A percentile compares a stretch with the other conserved stretches of the same genome.
Conservation (phyloP, 257 asterid genomes). For the Perilla frutescens region DNA sequence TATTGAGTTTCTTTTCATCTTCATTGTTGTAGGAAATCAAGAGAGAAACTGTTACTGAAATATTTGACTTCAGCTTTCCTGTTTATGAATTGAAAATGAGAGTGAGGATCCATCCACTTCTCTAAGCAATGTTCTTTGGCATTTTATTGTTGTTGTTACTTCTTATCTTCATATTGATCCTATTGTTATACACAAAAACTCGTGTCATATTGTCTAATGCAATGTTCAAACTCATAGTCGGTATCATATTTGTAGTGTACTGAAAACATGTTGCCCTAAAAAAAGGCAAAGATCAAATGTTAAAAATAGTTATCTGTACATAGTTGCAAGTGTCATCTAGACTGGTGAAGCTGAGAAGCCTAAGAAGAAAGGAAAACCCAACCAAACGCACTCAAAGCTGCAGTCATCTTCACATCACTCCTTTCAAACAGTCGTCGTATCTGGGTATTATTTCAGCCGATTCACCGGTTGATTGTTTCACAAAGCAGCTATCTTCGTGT, state of each 20-base stretch:
- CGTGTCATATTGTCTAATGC: too few relatives aligned
- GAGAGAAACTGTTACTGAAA: conserved; percentile 21
- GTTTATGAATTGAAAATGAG: too few relatives aligned
- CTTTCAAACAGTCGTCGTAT: too few relatives aligned
- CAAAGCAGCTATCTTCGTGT: neutral
- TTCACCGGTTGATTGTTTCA: too few relatives aligned
- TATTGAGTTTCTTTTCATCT: neutral
- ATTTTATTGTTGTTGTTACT: neutral
- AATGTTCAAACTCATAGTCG: too few relatives aligned
- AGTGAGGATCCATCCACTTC: too few relatives aligned
- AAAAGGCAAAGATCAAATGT: conserved; percentile 7
- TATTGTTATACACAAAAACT: too few relatives aligned
- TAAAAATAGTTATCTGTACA: conserved; percentile 29
- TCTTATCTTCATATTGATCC: neutral
- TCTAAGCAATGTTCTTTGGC: neutral
- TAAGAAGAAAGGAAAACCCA: neutral
- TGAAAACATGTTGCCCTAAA: neutral
- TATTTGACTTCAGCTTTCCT: neutral
- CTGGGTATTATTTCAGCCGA: too few relatives aligned
- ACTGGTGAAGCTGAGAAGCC: neutral
- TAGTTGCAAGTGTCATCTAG: conserved; percentile 30
- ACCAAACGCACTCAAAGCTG: conserved; percentile 12
- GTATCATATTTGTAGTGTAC: neutral
- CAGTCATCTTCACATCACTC: neutral
- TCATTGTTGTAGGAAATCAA: conserved; percentile 11